These are phyloP conservation scores for Exophiala spinifera DNA, from an alignment of 2,329 filamentous ascomycete species.

Conservation along the genomic window DNA sequence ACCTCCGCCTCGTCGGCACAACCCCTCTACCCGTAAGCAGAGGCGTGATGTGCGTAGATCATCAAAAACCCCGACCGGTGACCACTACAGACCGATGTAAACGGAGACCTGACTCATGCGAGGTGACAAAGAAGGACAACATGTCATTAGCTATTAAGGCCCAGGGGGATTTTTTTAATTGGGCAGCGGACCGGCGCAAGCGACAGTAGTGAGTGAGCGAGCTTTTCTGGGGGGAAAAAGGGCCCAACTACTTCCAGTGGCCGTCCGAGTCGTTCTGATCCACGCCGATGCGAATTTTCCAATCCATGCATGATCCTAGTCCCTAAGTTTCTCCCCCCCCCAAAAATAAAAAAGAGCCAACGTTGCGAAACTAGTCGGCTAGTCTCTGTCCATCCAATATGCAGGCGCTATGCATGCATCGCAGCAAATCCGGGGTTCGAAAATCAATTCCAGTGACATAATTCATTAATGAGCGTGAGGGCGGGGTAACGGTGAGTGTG, in stretches of 20 bases:
- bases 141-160: slow-evolving; percentile 3
- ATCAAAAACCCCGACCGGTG: background rate
- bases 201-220: no score
- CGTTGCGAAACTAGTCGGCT: no score
- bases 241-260: no score
- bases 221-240: background rate
- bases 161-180: no score
- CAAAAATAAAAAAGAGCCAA: background rate
- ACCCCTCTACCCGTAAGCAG: no score
- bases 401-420: slow-evolving; percentile 2
- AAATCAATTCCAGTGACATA: background rate
- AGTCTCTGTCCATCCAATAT: slow-evolving; percentile 1
- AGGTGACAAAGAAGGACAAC: background rate
- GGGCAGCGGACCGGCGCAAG: no score
- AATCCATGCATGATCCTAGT: no score
- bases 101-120: no score
- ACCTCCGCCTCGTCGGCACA: no score
- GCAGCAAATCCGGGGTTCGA: background rate
- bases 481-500: background rate
- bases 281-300: slow-evolving; percentile 1
- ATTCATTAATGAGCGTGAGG: background rate
- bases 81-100: background rate
- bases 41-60: no score
- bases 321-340: no score
- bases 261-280: no score